Evolutionary conservation across 805 yeast species (phyloP), one percentile per base, ranked within the genome.

Genomic region (Teunomyces gatunensis): DNA sequence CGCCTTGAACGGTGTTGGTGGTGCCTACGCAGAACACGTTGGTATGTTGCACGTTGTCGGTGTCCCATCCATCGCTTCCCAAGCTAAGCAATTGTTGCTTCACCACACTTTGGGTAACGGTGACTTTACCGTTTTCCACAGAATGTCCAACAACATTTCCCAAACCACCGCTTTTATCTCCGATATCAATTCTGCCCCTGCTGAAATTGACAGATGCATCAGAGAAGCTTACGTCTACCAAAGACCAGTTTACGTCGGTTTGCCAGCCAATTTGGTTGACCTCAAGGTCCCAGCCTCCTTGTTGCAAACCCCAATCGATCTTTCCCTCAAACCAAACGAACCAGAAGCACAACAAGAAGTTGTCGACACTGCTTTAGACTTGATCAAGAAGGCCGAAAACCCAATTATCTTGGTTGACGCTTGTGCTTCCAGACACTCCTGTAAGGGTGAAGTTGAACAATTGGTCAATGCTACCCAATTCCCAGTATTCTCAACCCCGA

Each of bases 101-200:
- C 74, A 69, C 61, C 75, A 69, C 57, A 70, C 75, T 29, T 64
- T 70, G 59, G 75, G 75, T 40, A 69, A 70, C 56, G 75, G 75
- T 20, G 74, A 69, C 59, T 67, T 69, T 59, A 65, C 74, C 39
- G 71, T 65, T 25, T 66, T 62, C 60, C 63, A 63, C 61, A 55
- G 64, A 49, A 65, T 66, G 71, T 64, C 69, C 47, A 56, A 59
- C 49, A 56, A 59, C 59, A 64, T 66, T 44, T 60, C 68, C 36
- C 60, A 61, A 32, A 63, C 69, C 48, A 59, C 68, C 3, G 62
- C 66, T 3, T 59, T 65, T 47, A 54, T 66, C 30, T 54, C 58
- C 39, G 68, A 63, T 51, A 56, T 58, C 49, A 48, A 42, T 46
- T 52, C 59, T 18, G 69, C 69, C 2, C 63, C 67, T 10, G 54